phyloP scores from a whole-genome alignment of 176 grass and related monocot species.

The Musa troglodytarum region DNA sequence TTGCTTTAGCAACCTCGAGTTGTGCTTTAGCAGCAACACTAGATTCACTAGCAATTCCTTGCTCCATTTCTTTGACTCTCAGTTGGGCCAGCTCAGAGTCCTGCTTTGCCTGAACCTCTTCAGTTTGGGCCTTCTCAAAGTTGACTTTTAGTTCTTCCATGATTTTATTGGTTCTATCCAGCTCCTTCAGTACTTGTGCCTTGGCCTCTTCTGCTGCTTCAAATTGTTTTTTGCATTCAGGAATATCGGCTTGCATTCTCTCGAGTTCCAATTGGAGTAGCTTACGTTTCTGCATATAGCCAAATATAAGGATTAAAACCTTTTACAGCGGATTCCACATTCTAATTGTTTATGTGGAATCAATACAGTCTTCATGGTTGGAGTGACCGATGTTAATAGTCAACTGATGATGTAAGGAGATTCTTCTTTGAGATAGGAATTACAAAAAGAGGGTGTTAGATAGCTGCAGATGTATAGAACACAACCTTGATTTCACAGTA shows the following conservation, averaged over 20 bases:
- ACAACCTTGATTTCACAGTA: neutral
- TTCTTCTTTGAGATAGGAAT: constrained; percentile 17
- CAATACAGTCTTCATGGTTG: neutral
- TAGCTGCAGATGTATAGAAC: neutral
- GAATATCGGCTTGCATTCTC: constrained; percentile 55
- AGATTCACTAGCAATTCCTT: constrained; percentile 54
- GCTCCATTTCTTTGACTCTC: constrained; percentile 57
- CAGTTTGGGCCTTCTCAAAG: constrained; percentile 61
- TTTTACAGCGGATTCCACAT: neutral
- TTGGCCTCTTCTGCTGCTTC: constrained; percentile 53
- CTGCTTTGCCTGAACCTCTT: constrained; percentile 68
- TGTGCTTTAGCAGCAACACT: constrained; percentile 62
- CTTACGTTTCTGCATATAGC: constrained; percentile 41
- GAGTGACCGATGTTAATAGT: neutral
- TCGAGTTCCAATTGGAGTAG: constrained; percentile 52
- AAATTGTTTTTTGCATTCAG: constrained; percentile 36
- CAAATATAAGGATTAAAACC: constrained; percentile 1
- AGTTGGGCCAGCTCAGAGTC: constrained; percentile 71
- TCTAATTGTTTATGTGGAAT: neutral
- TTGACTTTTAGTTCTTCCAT: constrained; percentile 67
- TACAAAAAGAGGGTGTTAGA: neutral
- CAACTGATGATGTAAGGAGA: neutral
- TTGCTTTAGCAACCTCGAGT: constrained; percentile 53
- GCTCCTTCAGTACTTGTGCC: constrained; percentile 41
- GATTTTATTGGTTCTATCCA: constrained; percentile 45